Evolutionary conservation across 2,329 filamentous ascomycete species (phyloP).

Genomic region (Xylariaceae sp.): DNA sequence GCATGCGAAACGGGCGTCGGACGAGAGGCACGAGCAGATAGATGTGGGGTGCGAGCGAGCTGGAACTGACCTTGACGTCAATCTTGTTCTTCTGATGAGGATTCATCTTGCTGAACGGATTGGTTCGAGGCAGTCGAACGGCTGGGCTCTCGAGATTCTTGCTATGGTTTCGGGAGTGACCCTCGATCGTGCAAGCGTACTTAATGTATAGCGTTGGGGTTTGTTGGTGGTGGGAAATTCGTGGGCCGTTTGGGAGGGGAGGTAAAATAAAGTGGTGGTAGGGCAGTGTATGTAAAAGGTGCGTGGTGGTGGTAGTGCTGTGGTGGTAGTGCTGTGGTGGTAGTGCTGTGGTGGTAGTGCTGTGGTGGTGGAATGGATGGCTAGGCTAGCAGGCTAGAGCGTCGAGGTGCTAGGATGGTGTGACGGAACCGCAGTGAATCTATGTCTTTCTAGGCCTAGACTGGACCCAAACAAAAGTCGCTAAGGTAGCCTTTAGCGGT

Average conservation of each 20-base stretch:
- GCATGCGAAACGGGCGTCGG: conserved; percentile 10
- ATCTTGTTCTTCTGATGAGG: conserved; percentile 98
- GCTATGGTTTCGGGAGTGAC: conserved; percentile 1
- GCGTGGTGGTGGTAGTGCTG: too few species aligned
- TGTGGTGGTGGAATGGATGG: not conserved
- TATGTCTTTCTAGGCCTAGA: not conserved
- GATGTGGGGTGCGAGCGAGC: conserved; percentile 16
- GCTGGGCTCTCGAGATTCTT: conserved; percentile 4
- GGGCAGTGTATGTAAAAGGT: not conserved
- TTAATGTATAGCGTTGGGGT: not conserved
- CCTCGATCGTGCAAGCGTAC: conserved; percentile 5
- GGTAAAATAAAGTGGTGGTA: conserved; percentile 11
- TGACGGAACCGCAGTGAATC: not conserved
- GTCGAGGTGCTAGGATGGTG: not conserved
- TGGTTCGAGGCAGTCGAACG: conserved; percentile 14
- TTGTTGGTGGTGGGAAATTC: conserved; percentile 16
- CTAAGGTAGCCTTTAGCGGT: not conserved
- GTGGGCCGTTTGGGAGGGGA: conserved; percentile 21
- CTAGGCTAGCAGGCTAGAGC: too few species aligned
- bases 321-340: too few species aligned
- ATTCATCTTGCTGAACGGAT: conserved; percentile 67
- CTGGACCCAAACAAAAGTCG: not conserved
- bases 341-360: too few species aligned
- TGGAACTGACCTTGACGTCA: conserved; percentile 80
- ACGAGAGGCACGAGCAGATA: conserved; percentile 11